Evolutionary conservation across 2,329 filamentous ascomycete genomes (phyloP), one percentile per base, ranked within the genome.

Genomic region (Aspergillus flavus): DNA sequence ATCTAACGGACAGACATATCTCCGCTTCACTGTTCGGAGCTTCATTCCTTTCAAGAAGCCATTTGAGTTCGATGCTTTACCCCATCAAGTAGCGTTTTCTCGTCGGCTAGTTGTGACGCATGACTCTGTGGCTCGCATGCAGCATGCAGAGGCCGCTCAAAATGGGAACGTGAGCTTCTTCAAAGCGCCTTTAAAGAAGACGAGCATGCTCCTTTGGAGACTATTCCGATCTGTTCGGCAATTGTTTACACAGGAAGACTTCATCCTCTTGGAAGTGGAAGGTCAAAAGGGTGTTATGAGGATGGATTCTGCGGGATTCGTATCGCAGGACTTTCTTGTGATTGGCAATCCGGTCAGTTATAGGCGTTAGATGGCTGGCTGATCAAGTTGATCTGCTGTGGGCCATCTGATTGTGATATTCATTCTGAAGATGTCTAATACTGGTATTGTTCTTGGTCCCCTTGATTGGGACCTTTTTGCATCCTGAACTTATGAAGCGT

Each of bases 171-270:
- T 67, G 34, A 73, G 69, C n/a, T 72, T 80, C 52, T 72, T 76
- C 56, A 78, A 71, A 61, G 69, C 71, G 6, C 78, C 78, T 2
- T 41, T 73, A 10, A 73, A 72, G 58, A 71, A 64, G 28, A 59
- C 74, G 19, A 80, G 72, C 58, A 68, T 69, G 36, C 41, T 68
- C 9, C 39, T 76, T 1, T 79, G 75, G 69, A 69, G 65, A 48
- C 23, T 73, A 9, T 79, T 80, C 53, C 69, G 71, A 53, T 75
- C 74, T 48, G 64, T 78, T 26, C 75, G 78, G 7, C 76, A 78
- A 50, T 59, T 79, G 14, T 79, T 80, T 61, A 79, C 76, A 0
- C 72, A 75, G 54, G 79, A 81, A 59, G 75, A 79, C 57, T 77
- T 80, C 39, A 76, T 79, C 54, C 70, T 79, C 34, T 53, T 80